Conservation (phyloP, 2,329 filamentous ascomycete genomes). For the Tolypocladium nubicola region DNA sequence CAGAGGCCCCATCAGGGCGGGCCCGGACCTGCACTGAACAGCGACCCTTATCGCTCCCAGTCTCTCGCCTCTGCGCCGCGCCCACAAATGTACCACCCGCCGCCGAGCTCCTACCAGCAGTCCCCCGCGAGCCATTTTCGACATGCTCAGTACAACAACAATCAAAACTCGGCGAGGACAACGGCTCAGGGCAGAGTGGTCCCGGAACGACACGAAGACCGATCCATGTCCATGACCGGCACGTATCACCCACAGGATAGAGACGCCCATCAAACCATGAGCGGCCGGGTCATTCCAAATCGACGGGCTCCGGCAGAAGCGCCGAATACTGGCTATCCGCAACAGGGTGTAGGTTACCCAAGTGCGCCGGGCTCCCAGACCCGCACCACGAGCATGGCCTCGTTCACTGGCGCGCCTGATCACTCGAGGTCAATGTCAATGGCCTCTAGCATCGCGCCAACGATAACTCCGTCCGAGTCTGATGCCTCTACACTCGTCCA, state of each 20-base stretch:
- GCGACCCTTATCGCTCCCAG: slow-evolving; percentile 82
- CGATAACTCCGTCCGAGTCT: slow-evolving; percentile 53
- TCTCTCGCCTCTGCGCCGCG: slow-evolving; percentile 72
- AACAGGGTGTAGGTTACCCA: slow-evolving; percentile 26
- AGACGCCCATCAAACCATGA: slow-evolving; percentile 84
- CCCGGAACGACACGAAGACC: slow-evolving; percentile 82
- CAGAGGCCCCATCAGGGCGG: slow-evolving; percentile 54
- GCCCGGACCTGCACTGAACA: slow-evolving; percentile 63
- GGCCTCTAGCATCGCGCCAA: slow-evolving; percentile 72
- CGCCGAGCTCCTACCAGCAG: slow-evolving; percentile 50
- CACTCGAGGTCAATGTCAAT: slow-evolving; percentile 73
- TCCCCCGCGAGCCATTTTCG: slow-evolving; percentile 66
- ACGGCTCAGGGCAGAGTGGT: slow-evolving; percentile 88
- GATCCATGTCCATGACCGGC: slow-evolving; percentile 92
- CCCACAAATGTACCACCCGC: slow-evolving; percentile 60
- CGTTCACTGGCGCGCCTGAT: slow-evolving; percentile 36
- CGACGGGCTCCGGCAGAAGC: slow-evolving; percentile 37
- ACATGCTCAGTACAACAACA: slow-evolving; percentile 56
- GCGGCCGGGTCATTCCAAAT: slow-evolving; percentile 80
- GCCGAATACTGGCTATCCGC: slow-evolving; percentile 23
- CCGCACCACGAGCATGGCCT: slow-evolving; percentile 51
- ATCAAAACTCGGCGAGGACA: slow-evolving; percentile 58
- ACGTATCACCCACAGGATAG: slow-evolving; percentile 58
- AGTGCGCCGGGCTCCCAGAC: slow-evolving; percentile 43
- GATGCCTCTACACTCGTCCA: slow-evolving; percentile 39